Percentiles rank a stretch among this genome's conserved stretches.
phyloP scores from a whole-genome alignment of 176 grass and related monocot genomes.

The Aegilops sharonensis region DNA sequence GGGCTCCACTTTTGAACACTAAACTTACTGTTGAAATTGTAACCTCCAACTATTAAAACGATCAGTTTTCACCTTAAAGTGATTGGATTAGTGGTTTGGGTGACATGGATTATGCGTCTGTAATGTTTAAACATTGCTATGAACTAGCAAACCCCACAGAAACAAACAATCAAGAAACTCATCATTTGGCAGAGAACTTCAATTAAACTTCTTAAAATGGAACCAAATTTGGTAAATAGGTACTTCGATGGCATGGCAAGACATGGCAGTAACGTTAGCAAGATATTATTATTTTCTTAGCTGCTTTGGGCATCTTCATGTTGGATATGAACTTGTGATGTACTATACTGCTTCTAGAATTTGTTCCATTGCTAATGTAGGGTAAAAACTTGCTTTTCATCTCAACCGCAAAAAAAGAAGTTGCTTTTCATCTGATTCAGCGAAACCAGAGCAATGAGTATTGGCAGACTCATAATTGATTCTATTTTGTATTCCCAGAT shows the following conservation, averaged over 20 bases:
- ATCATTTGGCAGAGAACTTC: neutral
- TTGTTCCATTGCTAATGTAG: conserved; percentile 3
- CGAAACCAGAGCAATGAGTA: neutral
- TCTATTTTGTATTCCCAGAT: conserved; percentile 50
- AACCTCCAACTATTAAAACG: neutral
- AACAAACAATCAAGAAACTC: neutral
- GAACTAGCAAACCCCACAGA: neutral
- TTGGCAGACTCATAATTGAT: neutral
- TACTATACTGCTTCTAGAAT: neutral
- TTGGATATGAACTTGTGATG: neutral
- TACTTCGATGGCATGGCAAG: neutral
- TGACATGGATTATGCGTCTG: neutral
- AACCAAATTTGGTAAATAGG: neutral
- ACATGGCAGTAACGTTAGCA: neutral
- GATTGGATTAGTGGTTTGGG: neutral
- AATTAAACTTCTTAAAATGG: neutral
- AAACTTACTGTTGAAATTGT: neutral
- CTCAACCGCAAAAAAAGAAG: neutral
- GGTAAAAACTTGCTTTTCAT: neutral
- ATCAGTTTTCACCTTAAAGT: neutral
- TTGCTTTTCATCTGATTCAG: conserved; percentile 12
- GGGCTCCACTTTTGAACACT: neutral
- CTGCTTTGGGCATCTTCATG: neutral
- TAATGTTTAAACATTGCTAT: neutral
- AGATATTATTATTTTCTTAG: neutral